These are phyloP conservation scores for Paraphoma sp. DNA, from an alignment of 2,329 filamentous ascomycete genomes.

Conservation along the genomic window DNA sequence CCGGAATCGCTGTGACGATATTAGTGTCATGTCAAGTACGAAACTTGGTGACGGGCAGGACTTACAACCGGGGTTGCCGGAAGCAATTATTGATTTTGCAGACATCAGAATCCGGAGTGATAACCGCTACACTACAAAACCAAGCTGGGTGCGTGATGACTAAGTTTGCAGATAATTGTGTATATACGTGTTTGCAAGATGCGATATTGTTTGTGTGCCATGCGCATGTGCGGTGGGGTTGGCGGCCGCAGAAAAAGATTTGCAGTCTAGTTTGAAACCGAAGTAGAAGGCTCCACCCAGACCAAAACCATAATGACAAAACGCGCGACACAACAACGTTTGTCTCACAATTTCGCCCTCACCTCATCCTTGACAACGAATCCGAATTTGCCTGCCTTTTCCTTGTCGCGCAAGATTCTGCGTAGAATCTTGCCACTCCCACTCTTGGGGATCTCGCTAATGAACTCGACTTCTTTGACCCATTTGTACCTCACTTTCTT, in stretches of 20 bases:
- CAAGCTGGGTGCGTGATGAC: background rate
- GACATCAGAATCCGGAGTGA: conserved; percentile 23
- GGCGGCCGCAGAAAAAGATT: background rate
- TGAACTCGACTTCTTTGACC: conserved; percentile 55
- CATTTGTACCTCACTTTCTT: conserved; percentile 58
- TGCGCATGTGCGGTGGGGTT: background rate
- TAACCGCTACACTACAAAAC: conserved; percentile 17
- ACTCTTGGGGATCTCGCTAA: conserved; percentile 56
- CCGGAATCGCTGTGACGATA: conserved; percentile 15
- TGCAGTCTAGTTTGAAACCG: background rate
- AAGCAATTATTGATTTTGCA: conserved; percentile 7
- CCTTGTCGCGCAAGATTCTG: conserved; percentile 52
- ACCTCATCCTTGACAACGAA: conserved; percentile 30
- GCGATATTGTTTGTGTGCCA: no score
- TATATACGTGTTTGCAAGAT: background rate
- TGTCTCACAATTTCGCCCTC: conserved; percentile 49
- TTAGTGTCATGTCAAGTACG: no score
- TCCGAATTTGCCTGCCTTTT: conserved; percentile 31
- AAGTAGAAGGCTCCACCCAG: no score
- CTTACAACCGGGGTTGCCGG: conserved; percentile 13
- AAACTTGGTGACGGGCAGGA: background rate
- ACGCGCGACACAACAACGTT: background rate
- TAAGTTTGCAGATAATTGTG: background rate
- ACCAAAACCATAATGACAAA: no score
- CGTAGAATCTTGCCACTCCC: conserved; percentile 57